Evolutionary conservation across 78 protist species (phyloP).

Genomic region (Planoprotostelium fungivorum): DNA sequence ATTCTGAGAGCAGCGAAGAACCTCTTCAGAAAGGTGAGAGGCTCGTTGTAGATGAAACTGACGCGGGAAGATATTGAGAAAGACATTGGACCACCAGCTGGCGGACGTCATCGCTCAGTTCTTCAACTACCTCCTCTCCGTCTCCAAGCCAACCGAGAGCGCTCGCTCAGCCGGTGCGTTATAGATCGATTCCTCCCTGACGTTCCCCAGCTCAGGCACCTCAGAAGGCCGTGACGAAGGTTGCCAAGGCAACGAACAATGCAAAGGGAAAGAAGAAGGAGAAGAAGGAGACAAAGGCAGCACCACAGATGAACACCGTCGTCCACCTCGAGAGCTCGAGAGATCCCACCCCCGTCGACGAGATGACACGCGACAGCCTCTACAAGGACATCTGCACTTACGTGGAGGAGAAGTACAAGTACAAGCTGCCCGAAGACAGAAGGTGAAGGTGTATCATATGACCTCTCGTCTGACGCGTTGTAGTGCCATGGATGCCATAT

Average conservation of each 20-base stretch:
- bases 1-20: slow-evolving; percentile 52
- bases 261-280: neutral
- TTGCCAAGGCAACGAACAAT: neutral
- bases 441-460: neutral
- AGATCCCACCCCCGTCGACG: no score
- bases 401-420: neutral
- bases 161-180: neutral
- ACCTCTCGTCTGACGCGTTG: neutral
- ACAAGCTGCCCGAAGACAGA: neutral
- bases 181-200: slow-evolving; percentile 38
- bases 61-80: neutral
- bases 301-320: slow-evolving; percentile 4
- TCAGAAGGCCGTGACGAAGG: neutral
- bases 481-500: neutral
- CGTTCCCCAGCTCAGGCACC: slow-evolving; percentile 27
- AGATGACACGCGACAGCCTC: neutral
- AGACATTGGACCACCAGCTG: slow-evolving; percentile 8
- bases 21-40: slow-evolving; percentile 13
- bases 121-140: slow-evolving; percentile 18
- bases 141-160: neutral
- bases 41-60: neutral
- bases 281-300: slow-evolving; percentile 8
- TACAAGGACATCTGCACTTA: neutral
- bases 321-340: no score
- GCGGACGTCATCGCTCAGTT: slow-evolving; percentile 29